Base-by-base conservation (phyloP, 257 asterid genomes). In the Solanum virginianum region DNA sequence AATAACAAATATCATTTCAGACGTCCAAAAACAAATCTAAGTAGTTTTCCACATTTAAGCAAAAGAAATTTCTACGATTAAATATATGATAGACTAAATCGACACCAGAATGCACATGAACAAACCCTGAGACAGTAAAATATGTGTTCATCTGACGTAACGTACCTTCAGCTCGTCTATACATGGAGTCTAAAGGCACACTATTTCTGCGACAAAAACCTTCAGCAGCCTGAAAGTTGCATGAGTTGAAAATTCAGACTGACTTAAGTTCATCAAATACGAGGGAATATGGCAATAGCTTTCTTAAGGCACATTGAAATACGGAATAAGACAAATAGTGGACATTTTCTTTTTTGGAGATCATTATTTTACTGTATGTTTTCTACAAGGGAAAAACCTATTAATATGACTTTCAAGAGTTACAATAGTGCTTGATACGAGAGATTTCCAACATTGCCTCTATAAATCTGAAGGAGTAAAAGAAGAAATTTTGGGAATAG, bases 131-230 rank as follows among this genome's bases (percentile, higher is more conserved):
- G 22, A 22, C 24, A 22, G 8, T 45, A n/a, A 43, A 88, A 51
- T n/a, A 71, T 75, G 83, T 63, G 85, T 74, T 15, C 53, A 71
- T 41, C 57, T 80, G 84, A 62, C 84, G 39, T 66, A 53, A 70
- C 84, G 10, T 90, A 95, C 99, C 99, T 88, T 95, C 98, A 83
- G 88, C 93, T 89, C 89, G 93, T 87, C 88, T 93, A 88, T 91
- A 94, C 94, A 95, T 89, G 85, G 96, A 89, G 85, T 91, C 93
- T 87, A 95, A 87, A 88, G 97, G 93, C 82, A 92, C 95, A 84
- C 91, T 92, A 84, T 94, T 93, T 89, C 81, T 91, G 90, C 98
- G 97, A 89, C 98, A 95, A 88, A 96, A 96, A 85, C 99, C 98
- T 91, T 96, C 97, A 86, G 99, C 98, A 82, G 99, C 99, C 99